These are phyloP conservation scores for Candida coleopterorum DNA, from an alignment of 805 yeast genomes.

Conservation along the genomic window DNA sequence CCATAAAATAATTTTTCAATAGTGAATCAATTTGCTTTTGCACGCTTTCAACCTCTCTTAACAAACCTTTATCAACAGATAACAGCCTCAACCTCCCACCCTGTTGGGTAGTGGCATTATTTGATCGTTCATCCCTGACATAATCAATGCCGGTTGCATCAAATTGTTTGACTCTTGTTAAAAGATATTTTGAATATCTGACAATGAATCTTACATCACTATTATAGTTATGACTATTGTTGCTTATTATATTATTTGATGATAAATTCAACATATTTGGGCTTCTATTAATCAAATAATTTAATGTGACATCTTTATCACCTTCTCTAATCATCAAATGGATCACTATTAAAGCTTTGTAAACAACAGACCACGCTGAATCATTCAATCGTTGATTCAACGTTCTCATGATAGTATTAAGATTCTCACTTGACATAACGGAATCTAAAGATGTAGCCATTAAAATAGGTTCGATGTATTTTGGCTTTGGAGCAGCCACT, in stretches of 20 bases:
- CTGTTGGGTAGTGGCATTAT: slow-evolving; percentile 42
- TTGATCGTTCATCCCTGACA: slow-evolving; percentile 62
- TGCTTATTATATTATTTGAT: slow-evolving; percentile 28
- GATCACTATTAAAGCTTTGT: slow-evolving; percentile 75
- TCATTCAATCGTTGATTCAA: slow-evolving; percentile 63
- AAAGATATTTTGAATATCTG: slow-evolving; percentile 69
- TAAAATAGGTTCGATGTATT: slow-evolving; percentile 90
- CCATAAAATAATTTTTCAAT: slow-evolving; percentile 68
- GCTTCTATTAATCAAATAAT: slow-evolving; percentile 46
- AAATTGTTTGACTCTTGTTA: slow-evolving; percentile 64
- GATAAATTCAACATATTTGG: slow-evolving; percentile 47
- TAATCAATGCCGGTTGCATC: slow-evolving; percentile 65
- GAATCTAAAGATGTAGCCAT: slow-evolving; percentile 54
- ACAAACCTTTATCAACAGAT: slow-evolving; percentile 70
- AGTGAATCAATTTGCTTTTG: slow-evolving; percentile 76
- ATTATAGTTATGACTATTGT: slow-evolving; percentile 20
- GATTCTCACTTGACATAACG: slow-evolving; percentile 40
- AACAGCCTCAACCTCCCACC: slow-evolving; percentile 63
- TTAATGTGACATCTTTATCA: slow-evolving; percentile 66
- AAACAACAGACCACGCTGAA: slow-evolving; percentile 87
- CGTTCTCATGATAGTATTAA: slow-evolving; percentile 64
- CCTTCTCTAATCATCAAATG: slow-evolving; percentile 95
- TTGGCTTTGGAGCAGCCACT: slow-evolving; percentile 97
- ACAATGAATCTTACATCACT: slow-evolving; percentile 53
- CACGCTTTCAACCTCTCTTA: slow-evolving; percentile 81